Conservation (phyloP, 257 asterid species). For the Gardenia jasminoides region DNA sequence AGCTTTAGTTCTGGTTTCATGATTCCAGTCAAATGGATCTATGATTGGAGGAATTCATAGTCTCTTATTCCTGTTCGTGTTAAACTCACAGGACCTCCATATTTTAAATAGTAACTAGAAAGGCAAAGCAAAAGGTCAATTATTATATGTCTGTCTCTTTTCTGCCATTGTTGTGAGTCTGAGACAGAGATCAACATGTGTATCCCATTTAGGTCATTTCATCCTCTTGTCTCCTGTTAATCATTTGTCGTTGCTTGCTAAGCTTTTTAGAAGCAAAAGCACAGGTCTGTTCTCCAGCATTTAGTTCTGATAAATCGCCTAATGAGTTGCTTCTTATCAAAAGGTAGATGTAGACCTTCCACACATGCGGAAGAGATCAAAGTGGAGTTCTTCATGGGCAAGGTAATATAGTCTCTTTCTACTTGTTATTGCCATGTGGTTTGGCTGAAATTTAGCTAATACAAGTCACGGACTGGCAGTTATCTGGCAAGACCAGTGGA, state of each 20-base stretch:
- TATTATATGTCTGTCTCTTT: too few species aligned
- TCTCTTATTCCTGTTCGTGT: neutral
- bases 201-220: neutral
- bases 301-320: neutral
- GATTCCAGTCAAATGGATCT: neutral
- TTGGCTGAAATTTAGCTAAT: slow-evolving; percentile 8
- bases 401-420: slow-evolving; percentile 35
- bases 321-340: slow-evolving; percentile 9
- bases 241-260: neutral
- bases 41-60: neutral
- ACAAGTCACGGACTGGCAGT: slow-evolving; percentile 32
- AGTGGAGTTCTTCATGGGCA: slow-evolving; percentile 61
- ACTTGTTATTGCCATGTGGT: neutral
- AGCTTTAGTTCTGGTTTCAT: neutral
- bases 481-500: slow-evolving; percentile 81
- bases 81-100: neutral
- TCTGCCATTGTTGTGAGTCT: neutral
- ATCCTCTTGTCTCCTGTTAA: neutral
- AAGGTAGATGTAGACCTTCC: slow-evolving; percentile 59
- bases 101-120: neutral
- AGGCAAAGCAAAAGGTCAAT: neutral
- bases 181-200: neutral
- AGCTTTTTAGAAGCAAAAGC: neutral
- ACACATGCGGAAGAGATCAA: slow-evolving; percentile 49
- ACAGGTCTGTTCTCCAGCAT: neutral